A percentile compares a stretch with the other conserved stretches of the same genome.
Conservation (phyloP, 169 alveolate species). For the Pseudocohnilembus persalinus region DNA sequence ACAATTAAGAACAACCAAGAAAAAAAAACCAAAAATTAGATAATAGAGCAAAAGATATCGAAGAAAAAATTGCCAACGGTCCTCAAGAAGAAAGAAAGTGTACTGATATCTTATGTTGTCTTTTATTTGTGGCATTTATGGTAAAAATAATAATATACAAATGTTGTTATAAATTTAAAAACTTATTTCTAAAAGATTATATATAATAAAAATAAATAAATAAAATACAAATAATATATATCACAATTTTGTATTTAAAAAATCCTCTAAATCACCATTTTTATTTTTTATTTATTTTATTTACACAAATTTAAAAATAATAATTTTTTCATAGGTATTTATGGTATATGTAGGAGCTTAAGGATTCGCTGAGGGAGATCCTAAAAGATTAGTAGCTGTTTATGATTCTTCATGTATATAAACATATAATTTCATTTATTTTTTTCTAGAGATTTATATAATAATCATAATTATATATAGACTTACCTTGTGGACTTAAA, state of each 20-base stretch:
- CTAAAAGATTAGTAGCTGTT: neutral
- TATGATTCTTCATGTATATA: neutral
- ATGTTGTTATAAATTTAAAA: slow-evolving; percentile 22
- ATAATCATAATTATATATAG: neutral
- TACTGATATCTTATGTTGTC: slow-evolving; percentile 72
- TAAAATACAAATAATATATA: no score
- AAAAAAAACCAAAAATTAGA: neutral
- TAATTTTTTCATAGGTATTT: no score
- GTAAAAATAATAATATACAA: slow-evolving; percentile 64
- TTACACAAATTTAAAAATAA: no score
- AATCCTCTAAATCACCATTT: no score
- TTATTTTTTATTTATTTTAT: no score
- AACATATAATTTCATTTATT: neutral
- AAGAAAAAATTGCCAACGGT: slow-evolving; percentile 67
- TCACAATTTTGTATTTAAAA: no score
- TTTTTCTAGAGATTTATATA: neutral
- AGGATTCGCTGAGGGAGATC: neutral
- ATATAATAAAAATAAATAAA: no score
- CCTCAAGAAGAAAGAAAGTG: slow-evolving; percentile 74
- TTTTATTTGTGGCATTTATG: slow-evolving; percentile 55
- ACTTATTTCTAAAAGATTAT: neutral
- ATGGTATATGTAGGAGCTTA: neutral
- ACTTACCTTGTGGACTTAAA: neutral
- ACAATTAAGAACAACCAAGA: neutral
- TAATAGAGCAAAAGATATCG: slow-evolving; percentile 47